Evolutionary conservation across 2,329 filamentous ascomycete species (phyloP), one percentile per base, ranked within the genome.

Genomic region (Talaromyces sp.): DNA sequence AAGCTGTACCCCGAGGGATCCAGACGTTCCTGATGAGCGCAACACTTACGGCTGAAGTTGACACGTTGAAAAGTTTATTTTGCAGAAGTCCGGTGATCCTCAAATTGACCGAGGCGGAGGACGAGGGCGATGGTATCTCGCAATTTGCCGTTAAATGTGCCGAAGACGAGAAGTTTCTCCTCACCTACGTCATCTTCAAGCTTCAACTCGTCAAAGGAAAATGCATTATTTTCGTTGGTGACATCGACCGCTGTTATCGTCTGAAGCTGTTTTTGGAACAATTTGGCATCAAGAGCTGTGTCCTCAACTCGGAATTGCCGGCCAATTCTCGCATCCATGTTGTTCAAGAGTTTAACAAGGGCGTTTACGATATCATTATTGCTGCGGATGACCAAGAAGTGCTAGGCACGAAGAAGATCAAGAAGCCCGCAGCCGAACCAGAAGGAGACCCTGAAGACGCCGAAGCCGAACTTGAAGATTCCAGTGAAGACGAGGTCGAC

Each of bases 331-430:
- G 95, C 63, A 87, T 97, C 44, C 93, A 99, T 72, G 92, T 96
- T 1, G 93, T 99, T 2, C 90, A 98, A 69, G 92, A 98, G 74
- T 99, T 99, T 78, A 99, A 98, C 80, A 90, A 91, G 76, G 91
- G 91, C 58, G 88, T 98, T 7, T 99, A 99, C 81, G 93, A 99
- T 69, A 97, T 98, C 64, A 93, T 99, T 67, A 96, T 99, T 69
- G 95, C 95, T 0, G 93, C 92, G 0, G 95, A 99, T 69, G 93
- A 96, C 72, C 89, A 90, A 66, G 92, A 96, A 71, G 85, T 96
- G 11, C 75, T 96, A 11, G 92, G 90, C 13, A 83, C 67, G 7
- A 77, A 76, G 62, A 64, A 69, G 52, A 69, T 68, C 25, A 74
- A 71, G 63, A 75, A 73, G 62, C 58, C 67, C 2, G 59, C 47